A percentile compares a stretch with the other conserved stretches of the same genome.
Evolutionary conservation across 1,139 yeast species (phyloP).

Genomic region (Yamadazyma oceani): DNA sequence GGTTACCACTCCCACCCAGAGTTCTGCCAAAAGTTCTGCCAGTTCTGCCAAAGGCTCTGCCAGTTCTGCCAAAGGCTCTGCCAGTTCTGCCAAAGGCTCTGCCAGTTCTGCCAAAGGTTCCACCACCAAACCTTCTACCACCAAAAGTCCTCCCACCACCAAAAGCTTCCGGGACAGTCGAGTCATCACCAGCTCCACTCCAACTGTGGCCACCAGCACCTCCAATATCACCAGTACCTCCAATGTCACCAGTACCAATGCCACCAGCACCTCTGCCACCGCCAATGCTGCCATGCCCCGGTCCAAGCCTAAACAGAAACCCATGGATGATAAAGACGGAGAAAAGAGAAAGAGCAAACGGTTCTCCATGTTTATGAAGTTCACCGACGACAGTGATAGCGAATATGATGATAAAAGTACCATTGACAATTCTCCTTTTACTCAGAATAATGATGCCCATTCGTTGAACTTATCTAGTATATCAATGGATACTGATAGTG

Average conservation of each 20-base stretch:
- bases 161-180: not conserved
- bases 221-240: not conserved
- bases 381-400: constrained; percentile 5
- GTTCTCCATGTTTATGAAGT: constrained; percentile 8
- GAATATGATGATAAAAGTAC: constrained; percentile 9
- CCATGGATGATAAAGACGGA: constrained; percentile 5
- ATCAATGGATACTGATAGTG: constrained; percentile 6
- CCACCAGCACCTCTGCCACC: not conserved
- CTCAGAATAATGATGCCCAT: constrained; percentile 7
- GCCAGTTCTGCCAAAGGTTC: too few relatives aligned
- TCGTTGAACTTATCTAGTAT: constrained; percentile 6
- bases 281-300: not conserved
- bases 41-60: too few relatives aligned
- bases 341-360: constrained; percentile 8
- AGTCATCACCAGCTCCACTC: not conserved
- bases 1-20: too few relatives aligned
- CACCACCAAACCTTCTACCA: not conserved
- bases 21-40: too few relatives aligned
- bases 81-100: too few relatives aligned
- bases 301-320: constrained; percentile 4
- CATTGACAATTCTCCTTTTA: constrained; percentile 12
- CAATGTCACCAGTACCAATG: not conserved
- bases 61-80: too few relatives aligned
- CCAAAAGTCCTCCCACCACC: too few relatives aligned
- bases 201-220: not conserved